Evolutionary conservation across 768 basidiomycete genomes (phyloP).

Genomic region (Boletellus ananiceps): DNA sequence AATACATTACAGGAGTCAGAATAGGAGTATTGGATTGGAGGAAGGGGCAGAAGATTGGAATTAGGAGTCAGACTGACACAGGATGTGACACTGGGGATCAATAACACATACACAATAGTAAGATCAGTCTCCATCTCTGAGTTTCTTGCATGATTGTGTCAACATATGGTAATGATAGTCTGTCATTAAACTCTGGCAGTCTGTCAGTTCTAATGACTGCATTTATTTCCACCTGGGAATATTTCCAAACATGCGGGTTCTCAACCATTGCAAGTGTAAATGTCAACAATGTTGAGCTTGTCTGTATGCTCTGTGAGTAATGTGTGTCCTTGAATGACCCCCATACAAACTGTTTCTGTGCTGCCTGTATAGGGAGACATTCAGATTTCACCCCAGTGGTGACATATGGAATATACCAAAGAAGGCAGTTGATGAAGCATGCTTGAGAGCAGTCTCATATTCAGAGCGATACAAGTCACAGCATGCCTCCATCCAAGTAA

Average conservation of each 20-base stretch:
- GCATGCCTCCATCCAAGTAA: constrained; percentile 11
- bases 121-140: background rate
- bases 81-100: too few relatives aligned
- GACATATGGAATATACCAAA: background rate
- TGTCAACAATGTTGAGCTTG: background rate
- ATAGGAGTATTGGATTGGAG: too few relatives aligned
- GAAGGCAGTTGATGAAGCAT: constrained; percentile 8
- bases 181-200: background rate
- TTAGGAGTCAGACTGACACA: too few relatives aligned
- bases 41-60: too few relatives aligned
- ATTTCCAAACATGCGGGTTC: background rate
- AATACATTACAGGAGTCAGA: too few relatives aligned
- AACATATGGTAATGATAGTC: background rate
- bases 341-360: background rate
- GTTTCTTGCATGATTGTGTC: background rate
- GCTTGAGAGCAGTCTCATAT: constrained; percentile 7
- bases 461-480: background rate
- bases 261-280: background rate
- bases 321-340: background rate
- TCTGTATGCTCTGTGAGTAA: background rate
- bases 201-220: background rate
- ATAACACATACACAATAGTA: background rate
- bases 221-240: background rate
- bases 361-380: background rate
- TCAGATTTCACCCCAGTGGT: background rate